These are phyloP conservation scores for Exserohilum rostratum DNA, from an alignment of 2,329 filamentous ascomycete genomes.

Conservation along the genomic window DNA sequence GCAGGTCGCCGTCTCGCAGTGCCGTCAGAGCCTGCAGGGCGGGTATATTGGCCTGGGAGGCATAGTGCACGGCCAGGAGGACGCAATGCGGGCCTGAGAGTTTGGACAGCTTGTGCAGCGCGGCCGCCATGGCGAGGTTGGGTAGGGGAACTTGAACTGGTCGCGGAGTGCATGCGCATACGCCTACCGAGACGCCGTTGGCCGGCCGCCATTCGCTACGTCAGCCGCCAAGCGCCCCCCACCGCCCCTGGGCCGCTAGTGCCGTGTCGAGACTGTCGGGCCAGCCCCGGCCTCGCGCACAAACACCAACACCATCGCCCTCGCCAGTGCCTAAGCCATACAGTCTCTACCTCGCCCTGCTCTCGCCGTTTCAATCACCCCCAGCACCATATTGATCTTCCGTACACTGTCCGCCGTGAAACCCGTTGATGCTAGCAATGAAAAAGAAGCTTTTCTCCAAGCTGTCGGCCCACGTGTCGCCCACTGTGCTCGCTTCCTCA, in stretches of 20 bases:
- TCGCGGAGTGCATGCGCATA: not conserved
- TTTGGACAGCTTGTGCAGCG: constrained; percentile 36
- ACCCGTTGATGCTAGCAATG: not conserved
- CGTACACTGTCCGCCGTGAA: not conserved
- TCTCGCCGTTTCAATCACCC: not conserved
- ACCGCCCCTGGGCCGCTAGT: constrained; percentile 12
- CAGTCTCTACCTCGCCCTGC: not conserved
- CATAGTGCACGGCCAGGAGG: constrained; percentile 73
- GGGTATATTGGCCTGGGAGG: constrained; percentile 68
- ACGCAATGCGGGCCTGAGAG: constrained; percentile 72
- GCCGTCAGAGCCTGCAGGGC: constrained; percentile 66
- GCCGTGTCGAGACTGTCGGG: constrained; percentile 5
- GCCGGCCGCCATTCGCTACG: constrained; percentile 22
- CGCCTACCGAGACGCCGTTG: constrained; percentile 4
- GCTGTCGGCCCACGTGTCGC: not conserved
- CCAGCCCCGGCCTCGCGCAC: not conserved
- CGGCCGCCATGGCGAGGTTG: constrained; percentile 28
- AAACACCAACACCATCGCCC: not conserved
- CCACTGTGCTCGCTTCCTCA: not conserved
- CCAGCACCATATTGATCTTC: too few relatives aligned
- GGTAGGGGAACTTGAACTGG: not conserved
- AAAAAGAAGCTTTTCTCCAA: not conserved
- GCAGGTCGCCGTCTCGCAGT: constrained; percentile 63
- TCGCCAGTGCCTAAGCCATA: not conserved
- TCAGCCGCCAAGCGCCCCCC: constrained; percentile 24